Evolutionary conservation across 108 stramenopile genomes (phyloP), one percentile per base, ranked within the genome.

Genomic region (Chaetoceros muelleri): DNA sequence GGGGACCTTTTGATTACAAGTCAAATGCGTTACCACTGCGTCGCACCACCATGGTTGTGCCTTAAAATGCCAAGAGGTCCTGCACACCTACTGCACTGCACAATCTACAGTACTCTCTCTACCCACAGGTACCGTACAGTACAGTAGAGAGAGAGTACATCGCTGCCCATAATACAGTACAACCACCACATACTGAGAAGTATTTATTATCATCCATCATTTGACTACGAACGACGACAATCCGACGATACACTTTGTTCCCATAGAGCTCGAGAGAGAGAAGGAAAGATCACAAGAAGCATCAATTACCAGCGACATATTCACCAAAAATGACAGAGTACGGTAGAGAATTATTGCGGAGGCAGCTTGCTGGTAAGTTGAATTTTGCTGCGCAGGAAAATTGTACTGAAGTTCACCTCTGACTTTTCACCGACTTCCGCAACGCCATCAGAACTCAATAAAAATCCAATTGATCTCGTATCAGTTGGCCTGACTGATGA

Each of bases 391-490:
- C n/a, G 1, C 28, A 24, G 17, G 40, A 27, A 19, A 50, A 24
- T 5, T 34, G 27, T 31, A 26, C 50, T 20, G 20, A 26, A 19
- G 20, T 0, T 16, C 13, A 0, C 29, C 21, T 30, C 48, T 31
- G 26, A 44, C 30, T 45, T 25, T 19, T 34, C 63, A 29, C 31
- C 51, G 34, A 22, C 28, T 46, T 24, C 17, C 23, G 2, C 57
- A 22, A 24, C 20, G 5, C 17, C 23, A 25, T 2, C 62, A 93
- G 90, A 93, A 57, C 67, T 93, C 24, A 70, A 73, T 18, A 92
- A 87, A 64, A 93, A 93, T 51, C 90, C 90, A 22, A 87, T 87
- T 67, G 90, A 93, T 69, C 69, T 85, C 55, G 85, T 93, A n/a
- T 80, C 79, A 28, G 90, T 93, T 24, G 90, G 90, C 10, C 76